phyloP scores from a whole-genome alignment of 352 stramenopile genomes.

The Phytophthora sansomeana region DNA sequence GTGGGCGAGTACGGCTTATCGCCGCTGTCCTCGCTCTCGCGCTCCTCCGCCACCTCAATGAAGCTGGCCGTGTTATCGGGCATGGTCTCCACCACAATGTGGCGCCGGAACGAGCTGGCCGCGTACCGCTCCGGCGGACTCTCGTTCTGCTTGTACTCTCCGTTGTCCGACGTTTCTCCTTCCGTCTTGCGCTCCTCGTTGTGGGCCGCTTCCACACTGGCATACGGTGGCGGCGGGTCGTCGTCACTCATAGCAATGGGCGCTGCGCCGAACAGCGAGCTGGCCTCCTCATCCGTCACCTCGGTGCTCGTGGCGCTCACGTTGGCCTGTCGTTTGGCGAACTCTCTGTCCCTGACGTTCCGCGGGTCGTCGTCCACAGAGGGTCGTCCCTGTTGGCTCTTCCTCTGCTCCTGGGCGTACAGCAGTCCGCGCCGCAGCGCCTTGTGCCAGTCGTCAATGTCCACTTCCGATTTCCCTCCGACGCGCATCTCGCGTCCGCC shows the following conservation, averaged over 20 bases:
- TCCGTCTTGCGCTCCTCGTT: conserved; percentile 31
- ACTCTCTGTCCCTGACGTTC: conserved; percentile 34
- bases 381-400: conserved; percentile 25
- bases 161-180: conserved; percentile 16
- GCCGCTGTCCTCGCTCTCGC: conserved; percentile 36
- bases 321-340: conserved; percentile 41
- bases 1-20: conserved; percentile 76
- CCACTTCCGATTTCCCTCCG: conserved; percentile 63
- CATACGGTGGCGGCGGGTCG: conserved; percentile 30
- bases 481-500: conserved; percentile 73
- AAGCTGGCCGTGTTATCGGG: conserved; percentile 70
- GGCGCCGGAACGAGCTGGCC: conserved; percentile 59
- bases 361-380: conserved; percentile 39
- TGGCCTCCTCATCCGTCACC: conserved; percentile 39
- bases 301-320: conserved; percentile 21
- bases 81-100: conserved; percentile 71
- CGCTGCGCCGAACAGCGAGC: conserved; percentile 33
- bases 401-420: conserved; percentile 42
- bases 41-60: conserved; percentile 62
- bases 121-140: conserved; percentile 41
- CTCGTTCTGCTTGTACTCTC: conserved; percentile 34
- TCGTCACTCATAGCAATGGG: conserved; percentile 18
- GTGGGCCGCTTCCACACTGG: conserved; percentile 8
- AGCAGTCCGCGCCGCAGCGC: conserved; percentile 55
- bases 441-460: conserved; percentile 80